Evolutionary conservation across 1,284 basidiomycete species (phyloP), one percentile per base, ranked within the genome.

Genomic region (Amylostereum areolatum): DNA sequence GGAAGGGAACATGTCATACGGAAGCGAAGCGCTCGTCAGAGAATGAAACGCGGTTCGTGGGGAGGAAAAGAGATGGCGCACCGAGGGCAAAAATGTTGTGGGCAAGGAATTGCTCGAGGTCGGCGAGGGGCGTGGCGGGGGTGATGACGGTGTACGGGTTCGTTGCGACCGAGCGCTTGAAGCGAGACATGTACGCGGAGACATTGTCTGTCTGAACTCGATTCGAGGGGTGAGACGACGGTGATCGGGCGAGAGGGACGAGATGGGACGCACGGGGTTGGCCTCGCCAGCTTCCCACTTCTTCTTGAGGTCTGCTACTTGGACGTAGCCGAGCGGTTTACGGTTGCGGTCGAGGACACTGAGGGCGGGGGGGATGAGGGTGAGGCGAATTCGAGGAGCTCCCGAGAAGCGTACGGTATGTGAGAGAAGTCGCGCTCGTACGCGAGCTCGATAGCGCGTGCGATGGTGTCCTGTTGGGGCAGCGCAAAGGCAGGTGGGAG

Each of bases 351-450:
- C 83, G 33, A 94, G 73, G 0, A 95, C 87, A 1, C 91, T 94
- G 56, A 11, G 46, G 43, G 33, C 5, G 35, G 11, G 24, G 30
- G 11, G n/a, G n/a, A 37, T 30, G 18, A 3, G n/a, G 12, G 29
- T 12, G n/a, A 9, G 12, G 24, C 24, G 39, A n/a, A 27, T n/a
- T 11, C 29, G 7, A 18, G 18, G 18, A 18, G 18, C 18, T 18
- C 18, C 18, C 18, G 18, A 18, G 29, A 31, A 11, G 67, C 74
- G 61, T 58, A 94, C 91, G 92, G 92, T 50, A 94, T 85, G 59
- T 92, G 83, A 28, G 92, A 92, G 66, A 93, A 94, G 62, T 94
- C 92, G 40, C 90, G 80, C 57, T 94, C 92, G 59, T 92, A 94
- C 0, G 92, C 92, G 32, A 87, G 77, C 58, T 91, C 89, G 39